Conservation (phyloP, 495 filamentous ascomycete species). For the Penicillium longicatenatum region DNA sequence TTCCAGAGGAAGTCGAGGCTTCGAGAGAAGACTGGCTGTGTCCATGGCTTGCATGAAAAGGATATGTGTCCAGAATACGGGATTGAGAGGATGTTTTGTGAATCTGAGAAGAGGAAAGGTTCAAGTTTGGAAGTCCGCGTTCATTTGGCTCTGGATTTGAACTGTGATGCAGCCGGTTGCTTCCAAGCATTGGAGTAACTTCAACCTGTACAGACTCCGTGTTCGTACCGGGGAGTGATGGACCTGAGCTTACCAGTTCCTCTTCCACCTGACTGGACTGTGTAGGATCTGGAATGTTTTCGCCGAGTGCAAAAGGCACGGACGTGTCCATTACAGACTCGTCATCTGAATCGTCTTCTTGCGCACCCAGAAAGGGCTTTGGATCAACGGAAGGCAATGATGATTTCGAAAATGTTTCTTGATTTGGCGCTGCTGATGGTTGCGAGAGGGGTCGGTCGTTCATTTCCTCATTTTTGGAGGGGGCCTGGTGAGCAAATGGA, state of each 20-base stretch:
- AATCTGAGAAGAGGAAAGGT: conserved; percentile 27
- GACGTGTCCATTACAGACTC: conserved; percentile 58
- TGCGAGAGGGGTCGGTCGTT: neutral
- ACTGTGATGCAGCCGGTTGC: conserved; percentile 14
- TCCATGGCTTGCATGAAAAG: conserved; percentile 24
- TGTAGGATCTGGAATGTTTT: conserved; percentile 26
- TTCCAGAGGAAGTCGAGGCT: conserved; percentile 10
- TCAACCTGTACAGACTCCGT: conserved; percentile 38
- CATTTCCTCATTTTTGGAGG: neutral
- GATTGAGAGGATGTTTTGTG: conserved; percentile 42
- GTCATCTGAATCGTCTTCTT: conserved; percentile 33
- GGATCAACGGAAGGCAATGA: neutral
- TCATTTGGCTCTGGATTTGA: conserved; percentile 3
- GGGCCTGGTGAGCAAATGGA: neutral
- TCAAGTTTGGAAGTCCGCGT: neutral
- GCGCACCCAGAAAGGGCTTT: conserved; percentile 10
- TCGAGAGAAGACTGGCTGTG: conserved; percentile 27
- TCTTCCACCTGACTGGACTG: conserved; percentile 31
- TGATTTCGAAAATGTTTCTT: neutral
- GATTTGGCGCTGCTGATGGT: neutral
- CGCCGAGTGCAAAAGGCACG: conserved; percentile 51
- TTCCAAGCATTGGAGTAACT: conserved; percentile 32
- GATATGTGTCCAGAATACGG: conserved; percentile 37
- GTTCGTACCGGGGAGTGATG: conserved; percentile 23
- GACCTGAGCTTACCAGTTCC: conserved; percentile 26